Evolutionary conservation across 2,329 filamentous ascomycete genomes (phyloP), one percentile per base, ranked within the genome.

Genomic region (Aquanectria penicillioides): DNA sequence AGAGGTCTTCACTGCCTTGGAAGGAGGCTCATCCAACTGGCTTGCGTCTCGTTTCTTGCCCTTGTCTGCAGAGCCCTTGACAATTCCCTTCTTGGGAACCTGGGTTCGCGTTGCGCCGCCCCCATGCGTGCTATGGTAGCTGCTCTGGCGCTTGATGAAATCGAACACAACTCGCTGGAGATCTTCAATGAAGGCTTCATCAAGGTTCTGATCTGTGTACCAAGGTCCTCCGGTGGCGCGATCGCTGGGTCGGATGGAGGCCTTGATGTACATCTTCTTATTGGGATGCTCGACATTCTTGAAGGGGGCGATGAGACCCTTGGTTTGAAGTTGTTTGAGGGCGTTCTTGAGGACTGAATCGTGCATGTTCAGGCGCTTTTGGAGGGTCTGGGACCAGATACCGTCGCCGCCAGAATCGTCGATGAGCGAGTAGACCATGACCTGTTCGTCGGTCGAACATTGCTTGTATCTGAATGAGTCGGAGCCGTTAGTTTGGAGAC

Each of bases 251-350:
- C 88, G 87, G 60, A 99, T 85, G 62, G 89, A 89, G 51, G 89
- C 87, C 71, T 97, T 89, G 84, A 99, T 97, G 82, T 95, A 99
- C 85, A 97, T 97, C 78, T 97, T 97, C 73, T 95, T 91, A 66
- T 89, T 91, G 23, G 93, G 92, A 72, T 91, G 89, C 78, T 97
- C 93, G 77, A 97, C 93, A 75, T 90, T 95, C 78, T 94, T 95
- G 78, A 98, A 93, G 57, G 89, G 88, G 70, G 91, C 91, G 75
- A 99, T 93, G 73, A 96, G 88, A 29, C 88, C 87, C 74, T 93
- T 94, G 33, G 83, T 80, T 75, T 96, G 91, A 61, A 99, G 87
- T 62, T 89, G 87, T 79, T 96, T 97, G 67, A 98, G 83, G 23
- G 89, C 89, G 69, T 90, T 90, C 68, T 91, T 91, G 69, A 98